Percentiles rank a stretch among this genome's conserved stretches.
Evolutionary conservation across 768 basidiomycete species (phyloP).

Genomic region (Termitomyces sp.): DNA sequence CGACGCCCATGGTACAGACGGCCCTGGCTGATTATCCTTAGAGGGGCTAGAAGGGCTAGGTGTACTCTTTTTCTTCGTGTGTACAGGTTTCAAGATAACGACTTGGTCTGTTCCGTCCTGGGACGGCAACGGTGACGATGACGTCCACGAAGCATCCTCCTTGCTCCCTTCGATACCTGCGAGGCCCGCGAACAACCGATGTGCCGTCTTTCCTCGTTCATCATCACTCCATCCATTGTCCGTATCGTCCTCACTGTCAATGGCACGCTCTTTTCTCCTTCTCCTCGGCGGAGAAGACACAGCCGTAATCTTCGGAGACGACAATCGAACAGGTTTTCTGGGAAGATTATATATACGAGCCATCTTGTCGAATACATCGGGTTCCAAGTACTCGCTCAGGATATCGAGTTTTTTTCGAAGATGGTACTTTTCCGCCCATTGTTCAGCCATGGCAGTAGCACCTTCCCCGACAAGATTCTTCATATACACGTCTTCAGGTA

Average conservation of each 20-base stretch:
- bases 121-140: slow-evolving; percentile 7
- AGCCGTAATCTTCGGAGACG: neutral
- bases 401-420: slow-evolving; percentile 39
- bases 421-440: slow-evolving; percentile 54
- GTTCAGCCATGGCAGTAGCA: slow-evolving; percentile 38
- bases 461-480: slow-evolving; percentile 67
- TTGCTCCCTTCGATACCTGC: slow-evolving; percentile 31
- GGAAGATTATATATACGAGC: slow-evolving; percentile 27
- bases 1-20: slow-evolving; percentile 10
- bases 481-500: slow-evolving; percentile 46
- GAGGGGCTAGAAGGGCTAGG: neutral
- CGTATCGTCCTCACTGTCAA: slow-evolving; percentile 31
- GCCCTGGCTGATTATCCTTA: neutral
- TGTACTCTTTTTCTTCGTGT: neutral
- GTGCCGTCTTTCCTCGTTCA: slow-evolving; percentile 54
- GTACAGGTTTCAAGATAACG: neutral
- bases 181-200: slow-evolving; percentile 46
- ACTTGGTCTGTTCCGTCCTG: neutral
- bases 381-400: slow-evolving; percentile 41
- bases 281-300: slow-evolving; percentile 5
- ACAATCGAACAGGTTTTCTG: neutral
- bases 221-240: slow-evolving; percentile 38
- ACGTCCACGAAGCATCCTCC: slow-evolving; percentile 29
- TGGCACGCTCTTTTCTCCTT: slow-evolving; percentile 15
- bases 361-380: slow-evolving; percentile 29